Percentiles rank a stretch among this genome's conserved stretches.
phyloP scores from a whole-genome alignment of 2,329 filamentous ascomycete genomes.

The Didymosphaeria variabile region DNA sequence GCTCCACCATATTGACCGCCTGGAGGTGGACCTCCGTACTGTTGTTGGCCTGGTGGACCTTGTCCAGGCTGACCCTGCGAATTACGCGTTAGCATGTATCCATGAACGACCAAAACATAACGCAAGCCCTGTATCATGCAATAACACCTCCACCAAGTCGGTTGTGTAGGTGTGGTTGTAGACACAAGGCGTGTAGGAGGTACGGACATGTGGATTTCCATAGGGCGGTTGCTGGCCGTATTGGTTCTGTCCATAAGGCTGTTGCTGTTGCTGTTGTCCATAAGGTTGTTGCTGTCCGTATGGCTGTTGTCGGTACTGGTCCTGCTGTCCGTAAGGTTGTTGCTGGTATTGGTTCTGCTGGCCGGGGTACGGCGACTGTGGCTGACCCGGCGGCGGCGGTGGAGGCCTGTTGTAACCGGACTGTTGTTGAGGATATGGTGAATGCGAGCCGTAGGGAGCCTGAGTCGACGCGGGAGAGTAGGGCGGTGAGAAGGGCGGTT shows the following conservation, averaged over 20 bases:
- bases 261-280: conserved; percentile 16
- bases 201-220: conserved; percentile 41
- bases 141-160: conserved; percentile 3
- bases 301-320: conserved; percentile 16
- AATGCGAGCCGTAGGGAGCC: conserved; percentile 48
- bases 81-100: conserved; percentile 19
- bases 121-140: conserved; percentile 30
- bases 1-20: conserved; percentile 16
- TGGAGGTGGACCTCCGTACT: conserved; percentile 25
- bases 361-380: conserved; percentile 18
- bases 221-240: conserved; percentile 46
- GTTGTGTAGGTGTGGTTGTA: not conserved
- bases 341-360: conserved; percentile 37
- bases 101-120: not conserved
- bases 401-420: conserved; percentile 3
- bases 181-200: not conserved
- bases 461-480: conserved; percentile 55
- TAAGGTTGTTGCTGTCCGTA: conserved; percentile 37
- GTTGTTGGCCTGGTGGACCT: conserved; percentile 26
- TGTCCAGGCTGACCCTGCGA: conserved; percentile 5
- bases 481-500: conserved; percentile 24
- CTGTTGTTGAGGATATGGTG: conserved; percentile 38
- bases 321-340: conserved; percentile 25
- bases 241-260: conserved; percentile 33
- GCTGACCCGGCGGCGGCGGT: conserved; percentile 3